Conservation (phyloP, 148 eudicot species). For the Mesembryanthemum crystallinum region DNA sequence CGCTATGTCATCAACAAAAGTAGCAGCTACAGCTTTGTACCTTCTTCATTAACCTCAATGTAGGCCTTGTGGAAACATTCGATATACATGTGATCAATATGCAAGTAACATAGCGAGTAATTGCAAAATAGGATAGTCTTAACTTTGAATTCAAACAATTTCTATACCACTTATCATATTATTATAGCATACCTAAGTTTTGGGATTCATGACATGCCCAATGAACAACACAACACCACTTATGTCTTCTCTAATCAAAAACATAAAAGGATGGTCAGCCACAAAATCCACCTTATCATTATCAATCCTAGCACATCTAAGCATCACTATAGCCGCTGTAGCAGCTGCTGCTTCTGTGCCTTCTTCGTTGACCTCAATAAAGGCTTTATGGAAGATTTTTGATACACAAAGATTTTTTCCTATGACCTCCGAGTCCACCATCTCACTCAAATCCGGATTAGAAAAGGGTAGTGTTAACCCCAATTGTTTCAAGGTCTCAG, state of each 20-base stretch:
- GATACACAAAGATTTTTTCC: background rate
- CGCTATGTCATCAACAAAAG: background rate
- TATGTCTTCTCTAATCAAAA: constrained; percentile 19
- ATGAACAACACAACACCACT: constrained; percentile 13
- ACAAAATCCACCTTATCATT: constrained; percentile 25
- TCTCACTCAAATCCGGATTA: constrained; percentile 10
- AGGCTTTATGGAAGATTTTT: constrained; percentile 6
- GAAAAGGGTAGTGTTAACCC: background rate
- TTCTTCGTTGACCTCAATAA: no score
- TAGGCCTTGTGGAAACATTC: constrained; percentile 6
- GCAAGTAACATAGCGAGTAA: no score
- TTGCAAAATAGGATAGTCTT: no score
- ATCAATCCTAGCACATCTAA: no score
- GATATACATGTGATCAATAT: no score
- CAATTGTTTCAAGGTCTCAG: background rate
- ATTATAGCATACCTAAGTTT: background rate
- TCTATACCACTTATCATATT: no score
- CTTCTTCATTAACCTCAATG: constrained; percentile 25
- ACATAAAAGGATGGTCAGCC: constrained; percentile 25
- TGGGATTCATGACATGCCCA: background rate
- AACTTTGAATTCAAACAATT: no score
- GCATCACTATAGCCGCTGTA: no score
- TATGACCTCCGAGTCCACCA: constrained; percentile 9
- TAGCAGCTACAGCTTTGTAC: constrained; percentile 22
- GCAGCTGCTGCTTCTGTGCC: no score